Conservation (phyloP, 495 filamentous ascomycete species). For the Neurospora sp. region DNA sequence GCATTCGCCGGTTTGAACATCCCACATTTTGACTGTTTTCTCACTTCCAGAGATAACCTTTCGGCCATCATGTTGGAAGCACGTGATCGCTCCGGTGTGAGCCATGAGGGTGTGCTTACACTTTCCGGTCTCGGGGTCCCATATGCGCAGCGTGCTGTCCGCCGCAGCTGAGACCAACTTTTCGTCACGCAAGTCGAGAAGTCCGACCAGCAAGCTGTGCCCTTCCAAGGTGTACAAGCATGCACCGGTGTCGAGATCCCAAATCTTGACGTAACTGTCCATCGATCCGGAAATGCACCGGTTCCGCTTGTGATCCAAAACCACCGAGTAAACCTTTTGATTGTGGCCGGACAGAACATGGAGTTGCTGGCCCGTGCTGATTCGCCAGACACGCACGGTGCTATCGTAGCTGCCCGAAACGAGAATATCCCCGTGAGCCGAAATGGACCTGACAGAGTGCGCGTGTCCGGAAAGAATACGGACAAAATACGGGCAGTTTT, state of each 20-base stretch:
- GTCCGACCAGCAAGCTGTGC: constrained; percentile 84
- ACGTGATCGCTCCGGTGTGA: constrained; percentile 95
- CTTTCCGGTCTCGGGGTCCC: constrained; percentile 89
- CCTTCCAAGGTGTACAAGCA: constrained; percentile 87
- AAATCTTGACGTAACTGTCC: constrained; percentile 97
- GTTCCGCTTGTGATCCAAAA: constrained; percentile 83
- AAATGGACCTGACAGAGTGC: constrained; percentile 96
- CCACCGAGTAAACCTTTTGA: constrained; percentile 96
- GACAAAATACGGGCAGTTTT: constrained; percentile 88
- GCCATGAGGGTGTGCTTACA: constrained; percentile 85
- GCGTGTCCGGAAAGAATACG: constrained; percentile 76
- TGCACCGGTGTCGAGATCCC: constrained; percentile 84
- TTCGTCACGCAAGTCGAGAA: constrained; percentile 79
- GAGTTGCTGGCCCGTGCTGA: constrained; percentile 85
- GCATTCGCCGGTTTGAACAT: constrained; percentile 83
- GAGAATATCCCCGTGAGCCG: constrained; percentile 89
- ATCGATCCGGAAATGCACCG: constrained; percentile 97
- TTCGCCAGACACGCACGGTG: constrained; percentile 94
- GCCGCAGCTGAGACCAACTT: constrained; percentile 90
- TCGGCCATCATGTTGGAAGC: constrained; percentile 94
- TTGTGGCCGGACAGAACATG: constrained; percentile 81
- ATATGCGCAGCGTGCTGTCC: constrained; percentile 90
- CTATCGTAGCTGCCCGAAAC: constrained; percentile 98
- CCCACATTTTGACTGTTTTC: constrained; percentile 97
- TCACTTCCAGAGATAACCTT: constrained; percentile 97